Base-by-base conservation (phyloP, 1,284 basidiomycete genomes). In the Austroboletus niveus region DNA sequence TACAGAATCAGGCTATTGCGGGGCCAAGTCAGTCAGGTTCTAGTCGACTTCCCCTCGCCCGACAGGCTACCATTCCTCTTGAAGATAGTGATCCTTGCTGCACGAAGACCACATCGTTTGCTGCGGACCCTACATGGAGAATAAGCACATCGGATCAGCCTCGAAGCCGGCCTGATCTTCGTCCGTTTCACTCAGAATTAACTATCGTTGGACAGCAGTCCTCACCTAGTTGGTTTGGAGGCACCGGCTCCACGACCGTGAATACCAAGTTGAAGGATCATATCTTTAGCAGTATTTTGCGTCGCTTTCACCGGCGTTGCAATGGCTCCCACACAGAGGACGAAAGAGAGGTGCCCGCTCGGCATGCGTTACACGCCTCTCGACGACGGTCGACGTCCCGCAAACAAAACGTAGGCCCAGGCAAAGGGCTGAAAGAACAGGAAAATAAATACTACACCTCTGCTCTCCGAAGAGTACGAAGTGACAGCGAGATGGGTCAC, bases 251-350 rank as follows among this genome's bases (percentile, higher is more conserved):
- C 14, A 97, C 94, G 2, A 82, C 86, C 42, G 94, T 97, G 51
- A 97, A 98, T 69, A 92, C 89, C 40, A 90, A 84, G 68, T 75
- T 98, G 53, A 94, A 94, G 71, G 93, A 97, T 63, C 92, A 95
- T 59, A 91, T 98, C 42, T 94, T 98, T 66, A 88, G 84, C 50
- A 89, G 89, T 12, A 84, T 97, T 31, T 74, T 97, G 53, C 82
- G 85, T 43, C 79, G 85, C 31, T 81, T 92, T 52, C 76, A 75
- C 30, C 80, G 80, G 49, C 77, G 78, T 41, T 75, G 72, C 29
- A 74, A 74, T 72, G 72, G 65, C 3, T 51, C 57, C 15, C 66
- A 63, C 36, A 63, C 60, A 22, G 77, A 79, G 27, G 74, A 76
- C 48, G 76, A 76, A 46, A 73, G 70, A 6, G 76, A 75, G n/a